phyloP scores from a whole-genome alignment of 192 early-diverging fungal species.

The Spizellomyces sp. region DNA sequence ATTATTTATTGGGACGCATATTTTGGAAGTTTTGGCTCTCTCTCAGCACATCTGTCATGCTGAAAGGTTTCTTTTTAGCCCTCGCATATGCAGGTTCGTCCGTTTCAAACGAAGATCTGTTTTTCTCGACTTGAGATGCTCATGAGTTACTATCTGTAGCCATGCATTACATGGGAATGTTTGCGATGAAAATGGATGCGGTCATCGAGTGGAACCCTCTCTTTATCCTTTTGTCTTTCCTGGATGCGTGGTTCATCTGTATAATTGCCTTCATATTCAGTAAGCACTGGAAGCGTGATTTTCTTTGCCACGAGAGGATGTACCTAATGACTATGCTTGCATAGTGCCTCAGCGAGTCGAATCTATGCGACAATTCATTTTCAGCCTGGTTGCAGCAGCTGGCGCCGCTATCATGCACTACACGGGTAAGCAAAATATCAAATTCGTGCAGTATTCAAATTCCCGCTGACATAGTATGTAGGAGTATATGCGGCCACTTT shows the following conservation, averaged over 20 bases:
- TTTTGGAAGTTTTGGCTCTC: background rate
- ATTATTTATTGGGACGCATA: background rate
- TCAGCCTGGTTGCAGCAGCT: background rate
- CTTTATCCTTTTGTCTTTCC: constrained; percentile 5
- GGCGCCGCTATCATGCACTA: constrained; percentile 1
- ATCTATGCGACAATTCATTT: background rate
- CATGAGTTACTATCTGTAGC: background rate
- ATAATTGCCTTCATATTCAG: constrained; percentile 18
- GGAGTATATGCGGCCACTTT: constrained; percentile 11
- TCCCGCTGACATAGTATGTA: no score
- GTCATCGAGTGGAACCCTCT: constrained; percentile 2
- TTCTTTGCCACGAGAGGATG: background rate
- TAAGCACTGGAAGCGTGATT: background rate
- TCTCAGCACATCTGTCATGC: background rate
- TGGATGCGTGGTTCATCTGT: constrained; percentile 14
- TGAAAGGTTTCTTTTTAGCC: background rate
- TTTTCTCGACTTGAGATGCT: no score
- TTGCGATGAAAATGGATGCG: constrained; percentile 21
- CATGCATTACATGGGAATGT: constrained; percentile 23
- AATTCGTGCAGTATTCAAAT: background rate
- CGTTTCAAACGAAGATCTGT: no score
- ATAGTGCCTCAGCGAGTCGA: constrained; percentile 6
- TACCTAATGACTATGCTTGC: background rate
- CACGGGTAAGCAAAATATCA: background rate
- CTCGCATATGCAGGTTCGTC: background rate